phyloP scores from a whole-genome alignment of 345 rosid species.

The Geranium brycei region DNA sequence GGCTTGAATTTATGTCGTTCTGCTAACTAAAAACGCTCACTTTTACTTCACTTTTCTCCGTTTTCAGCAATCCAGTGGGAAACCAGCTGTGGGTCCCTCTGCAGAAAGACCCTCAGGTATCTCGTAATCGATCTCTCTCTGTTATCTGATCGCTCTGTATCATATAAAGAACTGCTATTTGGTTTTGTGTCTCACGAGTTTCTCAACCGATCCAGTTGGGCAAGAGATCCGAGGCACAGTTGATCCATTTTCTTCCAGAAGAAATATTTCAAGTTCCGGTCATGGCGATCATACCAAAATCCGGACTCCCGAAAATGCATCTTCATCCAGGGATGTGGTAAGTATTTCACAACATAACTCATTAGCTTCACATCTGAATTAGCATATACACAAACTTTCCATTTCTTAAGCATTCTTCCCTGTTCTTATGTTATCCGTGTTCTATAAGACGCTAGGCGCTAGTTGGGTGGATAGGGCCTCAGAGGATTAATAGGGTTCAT shows the following conservation, averaged over 20 bases:
- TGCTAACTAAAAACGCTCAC: background rate
- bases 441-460: no score
- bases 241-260: conserved; percentile 55
- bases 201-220: conserved; percentile 30
- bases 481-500: no score
- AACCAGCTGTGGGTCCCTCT: conserved; percentile 54
- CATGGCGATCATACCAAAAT: conserved; percentile 36
- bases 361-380: no score
- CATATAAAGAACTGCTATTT: background rate
- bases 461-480: no score
- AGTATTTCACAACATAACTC: conserved; percentile 6
- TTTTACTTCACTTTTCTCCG: background rate
- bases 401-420: background rate
- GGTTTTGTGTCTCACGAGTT: background rate
- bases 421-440: no score
- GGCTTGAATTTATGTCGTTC: background rate
- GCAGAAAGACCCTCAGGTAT: conserved; percentile 65
- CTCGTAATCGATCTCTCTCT: conserved; percentile 1
- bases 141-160: no score
- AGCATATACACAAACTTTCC: background rate
- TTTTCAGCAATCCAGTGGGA: conserved; percentile 32
- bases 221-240: conserved; percentile 78
- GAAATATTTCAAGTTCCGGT: conserved; percentile 24
- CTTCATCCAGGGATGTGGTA: conserved; percentile 49
- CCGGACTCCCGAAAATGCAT: conserved; percentile 37